phyloP scores from a whole-genome alignment of 306 rosid genomes.

The Urtica urens region DNA sequence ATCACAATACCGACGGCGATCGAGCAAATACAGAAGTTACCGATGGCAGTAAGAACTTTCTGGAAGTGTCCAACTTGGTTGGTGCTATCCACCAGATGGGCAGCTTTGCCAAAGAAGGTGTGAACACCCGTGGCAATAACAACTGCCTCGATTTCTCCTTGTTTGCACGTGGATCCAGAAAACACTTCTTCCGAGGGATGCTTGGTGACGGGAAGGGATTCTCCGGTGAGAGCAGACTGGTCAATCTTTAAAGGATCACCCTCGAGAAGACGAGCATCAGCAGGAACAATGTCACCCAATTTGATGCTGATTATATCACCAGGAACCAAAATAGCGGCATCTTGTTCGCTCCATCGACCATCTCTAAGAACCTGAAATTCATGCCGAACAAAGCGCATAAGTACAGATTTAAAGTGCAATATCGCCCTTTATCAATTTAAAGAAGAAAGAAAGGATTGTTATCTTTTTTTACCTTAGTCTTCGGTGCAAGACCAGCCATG shows the following conservation, averaged over 20 bases:
- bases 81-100: slow-evolving; percentile 94
- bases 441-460: neutral
- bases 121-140: slow-evolving; percentile 99
- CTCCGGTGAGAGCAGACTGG: slow-evolving; percentile 97
- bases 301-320: slow-evolving; percentile 96
- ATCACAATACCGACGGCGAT: slow-evolving; percentile 66
- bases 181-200: slow-evolving; percentile 86
- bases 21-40: slow-evolving; percentile 95
- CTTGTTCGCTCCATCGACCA: slow-evolving; percentile 89
- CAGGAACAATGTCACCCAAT: slow-evolving; percentile 91
- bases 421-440: no score
- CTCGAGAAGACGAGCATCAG: slow-evolving; percentile 98
- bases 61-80: slow-evolving; percentile 99
- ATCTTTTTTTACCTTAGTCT: slow-evolving; percentile 58
- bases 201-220: slow-evolving; percentile 92
- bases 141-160: slow-evolving; percentile 96
- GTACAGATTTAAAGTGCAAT: slow-evolving; percentile 6
- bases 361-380: slow-evolving; percentile 77
- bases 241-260: slow-evolving; percentile 97
- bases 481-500: slow-evolving; percentile 99
- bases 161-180: slow-evolving; percentile 96
- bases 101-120: slow-evolving; percentile 97
- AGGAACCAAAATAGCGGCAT: slow-evolving; percentile 89
- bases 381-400: slow-evolving; percentile 13
- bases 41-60: slow-evolving; percentile 95